phyloP scores from a whole-genome alignment of 805 yeast genomes.

The Candida mattraensis region DNA sequence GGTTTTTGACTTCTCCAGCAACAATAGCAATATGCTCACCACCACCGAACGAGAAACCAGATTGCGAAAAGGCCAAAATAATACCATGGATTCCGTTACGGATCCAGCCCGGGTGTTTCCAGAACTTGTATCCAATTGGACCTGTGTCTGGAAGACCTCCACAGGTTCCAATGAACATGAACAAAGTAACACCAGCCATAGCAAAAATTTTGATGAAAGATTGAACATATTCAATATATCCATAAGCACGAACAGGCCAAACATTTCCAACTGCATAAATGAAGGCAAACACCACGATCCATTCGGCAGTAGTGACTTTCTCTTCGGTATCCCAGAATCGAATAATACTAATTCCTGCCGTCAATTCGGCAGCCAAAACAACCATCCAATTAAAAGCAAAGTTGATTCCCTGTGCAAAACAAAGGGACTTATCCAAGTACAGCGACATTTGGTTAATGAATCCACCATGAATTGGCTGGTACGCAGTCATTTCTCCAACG shows the following conservation, averaged over 20 bases:
- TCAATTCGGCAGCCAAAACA: slow-evolving; percentile 62
- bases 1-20: slow-evolving; percentile 57
- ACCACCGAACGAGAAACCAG: slow-evolving; percentile 64
- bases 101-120: slow-evolving; percentile 57
- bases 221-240: slow-evolving; percentile 45
- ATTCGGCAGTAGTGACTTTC: slow-evolving; percentile 52
- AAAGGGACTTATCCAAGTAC: slow-evolving; percentile 55
- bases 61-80: slow-evolving; percentile 53
- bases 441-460: slow-evolving; percentile 40
- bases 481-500: slow-evolving; percentile 68
- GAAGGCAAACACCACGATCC: slow-evolving; percentile 52
- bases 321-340: slow-evolving; percentile 52
- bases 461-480: slow-evolving; percentile 58
- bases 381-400: slow-evolving; percentile 64
- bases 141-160: slow-evolving; percentile 42
- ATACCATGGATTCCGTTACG: slow-evolving; percentile 56
- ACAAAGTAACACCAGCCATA: slow-evolving; percentile 45
- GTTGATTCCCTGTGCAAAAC: slow-evolving; percentile 62
- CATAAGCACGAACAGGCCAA: slow-evolving; percentile 39
- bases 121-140: slow-evolving; percentile 50
- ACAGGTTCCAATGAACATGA: slow-evolving; percentile 51
- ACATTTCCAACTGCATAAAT: slow-evolving; percentile 39
- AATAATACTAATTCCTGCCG: slow-evolving; percentile 63
- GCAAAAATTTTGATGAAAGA: slow-evolving; percentile 59
- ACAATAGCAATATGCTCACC: slow-evolving; percentile 59